These are phyloP conservation scores for Platanthera zijinensis DNA, from an alignment of 106 monocot genomes.

Conservation along the genomic window DNA sequence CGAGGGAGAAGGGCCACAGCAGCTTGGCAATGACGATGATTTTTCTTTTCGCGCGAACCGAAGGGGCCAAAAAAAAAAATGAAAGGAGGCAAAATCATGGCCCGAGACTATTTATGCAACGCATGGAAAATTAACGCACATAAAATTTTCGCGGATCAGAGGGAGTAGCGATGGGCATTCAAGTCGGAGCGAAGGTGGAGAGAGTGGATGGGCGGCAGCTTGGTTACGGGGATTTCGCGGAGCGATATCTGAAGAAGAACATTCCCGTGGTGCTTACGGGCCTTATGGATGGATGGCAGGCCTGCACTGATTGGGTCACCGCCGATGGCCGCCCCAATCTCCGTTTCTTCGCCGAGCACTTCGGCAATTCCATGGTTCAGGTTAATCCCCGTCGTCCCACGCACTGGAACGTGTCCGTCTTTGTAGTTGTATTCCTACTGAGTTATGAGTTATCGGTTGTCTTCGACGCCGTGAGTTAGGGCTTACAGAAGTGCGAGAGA, in stretches of 20 bases:
- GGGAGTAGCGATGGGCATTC: slow-evolving; percentile 14
- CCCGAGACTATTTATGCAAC: no score
- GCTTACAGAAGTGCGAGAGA: not conserved
- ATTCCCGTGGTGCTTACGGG: slow-evolving; percentile 83
- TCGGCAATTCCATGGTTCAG: slow-evolving; percentile 52
- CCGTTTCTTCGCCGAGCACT: slow-evolving; percentile 52
- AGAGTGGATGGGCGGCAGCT: slow-evolving; percentile 60
- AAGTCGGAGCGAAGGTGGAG: slow-evolving; percentile 51
- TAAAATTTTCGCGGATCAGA: not conserved
- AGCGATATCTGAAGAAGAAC: slow-evolving; percentile 59
- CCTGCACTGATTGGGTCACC: slow-evolving; percentile 69
- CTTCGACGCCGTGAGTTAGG: not conserved
- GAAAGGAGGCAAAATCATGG: no score
- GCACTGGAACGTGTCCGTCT: not conserved
- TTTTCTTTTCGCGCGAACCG: no score
- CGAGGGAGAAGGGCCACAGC: no score
- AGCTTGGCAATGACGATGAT: no score
- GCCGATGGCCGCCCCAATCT: slow-evolving; percentile 54
- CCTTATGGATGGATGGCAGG: slow-evolving; percentile 64
- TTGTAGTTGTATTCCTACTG: not conserved
- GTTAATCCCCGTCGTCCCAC: slow-evolving; percentile 7
- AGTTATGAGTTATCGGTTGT: not conserved
- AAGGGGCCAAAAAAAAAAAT: no score
- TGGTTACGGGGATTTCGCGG: slow-evolving; percentile 51
- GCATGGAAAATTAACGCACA: no score